Evolutionary conservation across 441 rosid species (phyloP), one percentile per base, ranked within the genome.

Genomic region (Populus hybrid): DNA sequence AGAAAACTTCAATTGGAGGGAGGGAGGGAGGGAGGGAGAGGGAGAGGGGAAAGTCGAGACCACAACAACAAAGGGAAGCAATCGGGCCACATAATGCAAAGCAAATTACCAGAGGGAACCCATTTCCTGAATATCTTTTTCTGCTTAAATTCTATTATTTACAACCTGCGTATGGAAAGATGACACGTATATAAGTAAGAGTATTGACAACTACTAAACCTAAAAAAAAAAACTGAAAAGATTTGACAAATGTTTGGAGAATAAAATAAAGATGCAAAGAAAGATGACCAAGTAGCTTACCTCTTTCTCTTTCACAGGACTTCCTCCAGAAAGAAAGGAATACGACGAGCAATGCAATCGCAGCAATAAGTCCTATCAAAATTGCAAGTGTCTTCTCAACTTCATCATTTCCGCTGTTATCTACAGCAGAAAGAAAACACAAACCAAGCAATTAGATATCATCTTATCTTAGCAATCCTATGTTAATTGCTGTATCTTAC

Each of bases 331-430:
- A 93, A 79, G 95, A 85, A 10, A 92, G 83, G 85, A 92, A 85
- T 12, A 95, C 85, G 68, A 95, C 85, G 82, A 95, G 87, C 67
- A 93, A 79, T 57, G 93, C 89, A 77, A 91, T 88, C 69, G 84
- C 94, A 6, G 95, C 94, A 46, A 92, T 89, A n/a, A 90, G 87
- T 11, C 99, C 98, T 59, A 93, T 88, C 74, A 95, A 66, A 74
- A 95, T 92, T 24, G 97, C 95, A 5, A 93, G 86, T 9, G 98
- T 91, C 92, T 90, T 95, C 84, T 88, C 90, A 5, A 87, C 77
- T 72, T 87, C 89, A 10, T 92, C 79, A 72, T 90, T 95, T 71
- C 89, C 72, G 12, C 80, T 18, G 40, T 82, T 53, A 42, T 81
- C 88, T 80, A 71, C 76, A 72, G 36, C 20, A 78, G 64, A 74